Percentiles rank a stretch among this genome's conserved stretches.
Conservation (phyloP, 306 rosid species). For the cucumber (Cucumis sativus) region Cucumber_9930_V3 NC_026655.2:19583001-19583500, state of each 20-base stretch:
- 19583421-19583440: not conserved
- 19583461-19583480: too few relatives aligned
- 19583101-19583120: not conserved
- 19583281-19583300: constrained; percentile 22
- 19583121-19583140: not conserved
- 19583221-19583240: constrained; percentile 47
- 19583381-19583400: not conserved
- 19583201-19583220: constrained; percentile 21
- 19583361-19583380: not conserved
- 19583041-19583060: constrained; percentile 33
- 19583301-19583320: constrained; percentile 35
- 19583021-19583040: constrained; percentile 57
- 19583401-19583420: not conserved
- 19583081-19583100: not conserved
- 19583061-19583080: constrained; percentile 35
- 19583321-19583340: constrained; percentile 55
- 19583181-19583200: not conserved
- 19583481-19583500: too few relatives aligned
- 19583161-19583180: not conserved
- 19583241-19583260: constrained; percentile 45
- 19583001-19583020: constrained; percentile 45
- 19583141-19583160: not conserved
- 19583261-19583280: constrained; percentile 39
- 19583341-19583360: constrained; percentile 33
- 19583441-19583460: too few relatives aligned